Percentiles rank a stretch among this genome's conserved stretches.
These are phyloP conservation scores for Sapria himalayana DNA, from an alignment of 345 rosid genomes.

Conservation along the genomic window DNA sequence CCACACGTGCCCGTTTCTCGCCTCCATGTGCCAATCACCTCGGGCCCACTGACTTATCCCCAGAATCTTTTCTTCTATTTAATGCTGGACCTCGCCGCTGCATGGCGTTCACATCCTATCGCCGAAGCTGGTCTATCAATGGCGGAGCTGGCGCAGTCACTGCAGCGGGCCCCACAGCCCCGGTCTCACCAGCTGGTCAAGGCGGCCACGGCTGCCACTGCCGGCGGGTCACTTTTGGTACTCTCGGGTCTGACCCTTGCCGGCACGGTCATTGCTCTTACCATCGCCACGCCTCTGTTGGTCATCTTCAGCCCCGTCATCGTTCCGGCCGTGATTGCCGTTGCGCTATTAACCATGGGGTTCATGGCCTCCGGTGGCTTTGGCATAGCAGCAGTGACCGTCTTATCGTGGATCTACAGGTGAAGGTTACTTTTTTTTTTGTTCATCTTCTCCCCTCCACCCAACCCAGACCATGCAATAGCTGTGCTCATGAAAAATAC, in stretches of 20 bases:
- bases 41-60: not conserved
- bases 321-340: slow-evolving; percentile 47
- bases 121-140: slow-evolving; percentile 5
- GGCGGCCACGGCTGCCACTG: slow-evolving; percentile 60
- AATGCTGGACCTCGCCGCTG: slow-evolving; percentile 4
- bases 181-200: slow-evolving; percentile 43
- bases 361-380: slow-evolving; percentile 71
- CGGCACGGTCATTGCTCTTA: slow-evolving; percentile 57
- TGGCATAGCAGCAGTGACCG: slow-evolving; percentile 50
- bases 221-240: slow-evolving; percentile 56
- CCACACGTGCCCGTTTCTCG: slow-evolving; percentile 21
- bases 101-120: not conserved
- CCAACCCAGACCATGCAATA: too few species aligned
- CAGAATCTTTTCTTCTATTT: slow-evolving; percentile 3
- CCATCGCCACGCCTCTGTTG: slow-evolving; percentile 62
- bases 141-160: slow-evolving; percentile 21
- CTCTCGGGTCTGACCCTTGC: slow-evolving; percentile 52
- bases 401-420: slow-evolving; percentile 74
- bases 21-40: slow-evolving; percentile 10
- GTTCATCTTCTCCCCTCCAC: too few species aligned
- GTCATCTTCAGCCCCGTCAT: slow-evolving; percentile 77
- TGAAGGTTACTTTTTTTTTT: too few species aligned
- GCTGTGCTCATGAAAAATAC: too few species aligned
- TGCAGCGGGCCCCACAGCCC: slow-evolving; percentile 13
- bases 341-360: slow-evolving; percentile 29